Percentiles rank a stretch among this genome's conserved stretches.
These are phyloP conservation scores for Verticillium klebahnii DNA, from an alignment of 2,329 filamentous ascomycete genomes.

Conservation along the genomic window DNA sequence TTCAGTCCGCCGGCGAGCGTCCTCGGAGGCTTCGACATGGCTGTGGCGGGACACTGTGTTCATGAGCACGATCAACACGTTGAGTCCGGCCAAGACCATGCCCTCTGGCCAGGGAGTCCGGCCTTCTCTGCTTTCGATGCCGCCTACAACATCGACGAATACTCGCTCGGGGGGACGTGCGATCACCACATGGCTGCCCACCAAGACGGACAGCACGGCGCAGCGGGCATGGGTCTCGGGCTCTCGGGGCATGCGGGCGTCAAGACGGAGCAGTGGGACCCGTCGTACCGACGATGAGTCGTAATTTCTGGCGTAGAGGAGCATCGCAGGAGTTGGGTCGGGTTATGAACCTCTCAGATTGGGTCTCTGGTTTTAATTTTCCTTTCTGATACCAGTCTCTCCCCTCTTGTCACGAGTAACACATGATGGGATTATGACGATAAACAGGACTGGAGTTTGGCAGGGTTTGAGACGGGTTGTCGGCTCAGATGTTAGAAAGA, in stretches of 20 bases:
- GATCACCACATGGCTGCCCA: not conserved
- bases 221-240: not conserved
- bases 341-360: not conserved
- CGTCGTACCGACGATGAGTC: not conserved
- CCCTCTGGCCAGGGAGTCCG: conserved; percentile 25
- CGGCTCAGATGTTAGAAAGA: not conserved
- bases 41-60: conserved; percentile 13
- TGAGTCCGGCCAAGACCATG: conserved; percentile 22
- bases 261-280: not conserved
- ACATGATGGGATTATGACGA: not conserved
- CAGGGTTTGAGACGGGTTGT: not conserved
- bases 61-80: conserved; percentile 23
- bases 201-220: not conserved
- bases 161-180: conserved; percentile 18
- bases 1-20: conserved; percentile 27
- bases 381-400: not conserved
- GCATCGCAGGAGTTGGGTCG: not conserved
- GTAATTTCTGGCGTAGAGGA: not conserved
- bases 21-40: conserved; percentile 26
- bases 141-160: conserved; percentile 31
- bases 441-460: not conserved
- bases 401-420: not conserved
- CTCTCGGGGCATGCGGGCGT: not conserved
- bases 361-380: not conserved
- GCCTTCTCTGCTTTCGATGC: conserved; percentile 35